Percentiles rank a stretch among this genome's conserved stretches.
phyloP scores from a whole-genome alignment of 768 basidiomycete genomes.

The Calocera cornea region DNA sequence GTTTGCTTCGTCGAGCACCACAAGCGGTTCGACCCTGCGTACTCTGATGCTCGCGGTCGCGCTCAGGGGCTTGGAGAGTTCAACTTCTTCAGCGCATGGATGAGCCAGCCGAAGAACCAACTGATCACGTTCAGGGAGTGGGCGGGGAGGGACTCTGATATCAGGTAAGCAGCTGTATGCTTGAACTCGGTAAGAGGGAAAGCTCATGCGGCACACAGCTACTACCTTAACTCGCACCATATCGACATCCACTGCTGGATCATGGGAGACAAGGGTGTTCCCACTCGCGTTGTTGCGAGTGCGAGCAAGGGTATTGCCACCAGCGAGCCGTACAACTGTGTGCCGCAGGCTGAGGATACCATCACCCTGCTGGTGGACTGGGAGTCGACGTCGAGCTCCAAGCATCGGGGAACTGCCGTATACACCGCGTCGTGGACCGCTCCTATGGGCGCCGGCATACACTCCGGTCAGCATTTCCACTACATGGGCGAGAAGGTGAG shows the following conservation, averaged over 20 bases:
- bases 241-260: slow-evolving; percentile 83
- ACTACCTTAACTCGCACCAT: slow-evolving; percentile 91
- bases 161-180: slow-evolving; percentile 38
- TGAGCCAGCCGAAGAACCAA: slow-evolving; percentile 93
- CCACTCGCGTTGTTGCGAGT: slow-evolving; percentile 78
- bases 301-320: slow-evolving; percentile 87
- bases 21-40: slow-evolving; percentile 82
- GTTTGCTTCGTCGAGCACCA: slow-evolving; percentile 92
- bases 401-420: slow-evolving; percentile 69
- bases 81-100: slow-evolving; percentile 94
- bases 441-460: slow-evolving; percentile 72
- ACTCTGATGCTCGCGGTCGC: slow-evolving; percentile 76
- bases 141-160: slow-evolving; percentile 90
- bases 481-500: slow-evolving; percentile 83
- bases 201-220: slow-evolving; percentile 33
- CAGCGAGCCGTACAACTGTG: slow-evolving; percentile 75
- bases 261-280: slow-evolving; percentile 56
- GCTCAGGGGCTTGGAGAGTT: slow-evolving; percentile 71
- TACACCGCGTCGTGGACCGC: slow-evolving; percentile 95
- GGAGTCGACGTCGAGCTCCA: slow-evolving; percentile 63
- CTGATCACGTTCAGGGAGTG: slow-evolving; percentile 89
- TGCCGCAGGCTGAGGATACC: slow-evolving; percentile 79
- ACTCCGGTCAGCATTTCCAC: slow-evolving; percentile 86
- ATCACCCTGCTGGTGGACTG: slow-evolving; percentile 92
- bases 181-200: slow-evolving; percentile 6